Base-by-base conservation (phyloP, 371 early-diverging fungal species). In the Apophysomyces ossiformis region DNA sequence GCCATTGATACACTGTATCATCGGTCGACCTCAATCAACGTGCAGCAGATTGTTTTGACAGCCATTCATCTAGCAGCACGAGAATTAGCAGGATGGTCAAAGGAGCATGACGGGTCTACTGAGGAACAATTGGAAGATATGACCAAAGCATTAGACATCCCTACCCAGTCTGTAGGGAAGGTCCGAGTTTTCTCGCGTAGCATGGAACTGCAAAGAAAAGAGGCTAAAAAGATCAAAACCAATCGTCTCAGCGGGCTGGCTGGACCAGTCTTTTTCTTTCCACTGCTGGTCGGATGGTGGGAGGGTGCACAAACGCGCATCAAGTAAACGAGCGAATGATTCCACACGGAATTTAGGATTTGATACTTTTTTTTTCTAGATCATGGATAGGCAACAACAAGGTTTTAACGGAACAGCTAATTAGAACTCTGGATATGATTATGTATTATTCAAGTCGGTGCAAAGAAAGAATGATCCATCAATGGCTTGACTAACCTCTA, bases 241-340 rank as follows among this genome's bases (percentile, higher is more conserved):
- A 82, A 83, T 38, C 41, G 58, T 4, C 46, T 83, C 7, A 66
- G 72, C 60, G 81, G 79, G 44, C 47, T 81, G 16, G 79, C 78
- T 2, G 76, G 79, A 0, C 66, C 72, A 18, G 61, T 71, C 18
- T 81, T 83, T 62, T 83, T 83, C 50, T 81, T 79, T 21, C 84
- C 84, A 5, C 57, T 83, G 35, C 32, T 83, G 0, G 74, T 75
- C 13, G 84, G 84, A 1, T 83, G 81, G 81, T 83, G 84, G 84
- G 81, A 81, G 65, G 81, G 79, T 2, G 66, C 76, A 1, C 73
- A 77, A 63, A 73, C 71, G 1, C 70, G 70, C 13, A 61, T 69
- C 54, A 73, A 68, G 81, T 79, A 74, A 71, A 63, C 0, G 21
- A 15, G 59, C 6, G 16, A 21, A 50, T 21, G 21, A 39, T 1